Base-by-base conservation (phyloP, 768 basidiomycete species). In the Agrocybe pediades region DNA sequence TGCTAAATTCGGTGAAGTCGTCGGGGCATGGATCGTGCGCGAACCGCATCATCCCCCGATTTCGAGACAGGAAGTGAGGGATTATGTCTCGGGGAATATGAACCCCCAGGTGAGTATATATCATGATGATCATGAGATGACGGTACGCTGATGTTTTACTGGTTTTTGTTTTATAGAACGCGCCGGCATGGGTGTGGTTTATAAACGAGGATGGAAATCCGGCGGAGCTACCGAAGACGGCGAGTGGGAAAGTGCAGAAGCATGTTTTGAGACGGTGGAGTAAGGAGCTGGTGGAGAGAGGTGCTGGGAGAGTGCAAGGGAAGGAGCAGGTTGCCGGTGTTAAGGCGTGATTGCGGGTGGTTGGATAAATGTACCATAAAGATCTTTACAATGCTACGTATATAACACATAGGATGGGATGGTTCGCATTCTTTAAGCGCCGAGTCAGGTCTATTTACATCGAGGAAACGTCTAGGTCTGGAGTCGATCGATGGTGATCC, bases 231-330 rank as follows among this genome's bases (percentile, higher is more conserved):
- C 91, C 92, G 0, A 92, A 90, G 74, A 94, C 92, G 9, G 90
- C 88, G 13, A 93, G 90, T 58, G 91, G 91, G 36, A 94, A 94
- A 67, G 84, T 94, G 40, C 83, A 84, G 85, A 94, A 93, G 71
- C 88, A 91, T 65, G 63, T 92, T 2, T 65, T 94, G 41, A 74
- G 91, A 25, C 70, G 74, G 19, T 91, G 90, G 90, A 82, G 86
- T 63, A 75, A 72, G 40, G 77, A 81, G 7, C 62, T 88, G 36
- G 82, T 77, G 21, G 61, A 68, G 60, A 74, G 70, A 47, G 69
- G 69, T 6, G 59, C 82, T 26, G 86, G 86, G 24, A 55, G 57
- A 9, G 63, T 64, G n/a, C n/a, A n/a, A 7, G 26, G 33, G 11
- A 54, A 53, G 44, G 33, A 41, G n/a, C n/a, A n/a, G n/a, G n/a